Evolutionary conservation across 2,329 filamentous ascomycete genomes (phyloP).

Genomic region (Hypoxylon sp.): DNA sequence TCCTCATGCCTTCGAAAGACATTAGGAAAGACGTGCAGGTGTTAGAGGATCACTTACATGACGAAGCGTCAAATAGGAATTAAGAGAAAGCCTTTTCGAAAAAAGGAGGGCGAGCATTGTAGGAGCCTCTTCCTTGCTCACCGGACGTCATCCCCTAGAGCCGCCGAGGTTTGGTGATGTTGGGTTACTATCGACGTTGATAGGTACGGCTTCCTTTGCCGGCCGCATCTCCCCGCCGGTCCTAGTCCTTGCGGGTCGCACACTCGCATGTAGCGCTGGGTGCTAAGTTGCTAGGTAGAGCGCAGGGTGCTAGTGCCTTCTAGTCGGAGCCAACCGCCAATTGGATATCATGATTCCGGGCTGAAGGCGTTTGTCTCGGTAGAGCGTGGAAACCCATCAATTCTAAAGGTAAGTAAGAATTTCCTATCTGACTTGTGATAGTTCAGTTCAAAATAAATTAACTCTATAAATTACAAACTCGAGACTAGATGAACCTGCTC

Average conservation of each 20-base stretch:
- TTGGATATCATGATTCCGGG: constrained; percentile 19
- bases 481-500: neutral
- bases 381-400: neutral
- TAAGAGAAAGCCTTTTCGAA: constrained; percentile 10
- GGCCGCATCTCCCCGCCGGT: constrained; percentile 26
- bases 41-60: constrained; percentile 34
- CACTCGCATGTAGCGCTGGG: constrained; percentile 32
- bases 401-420: neutral
- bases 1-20: neutral
- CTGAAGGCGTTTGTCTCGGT: constrained; percentile 11
- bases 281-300: constrained; percentile 24
- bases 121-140: constrained; percentile 40
- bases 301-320: constrained; percentile 30
- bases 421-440: neutral
- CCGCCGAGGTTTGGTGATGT: constrained; percentile 39
- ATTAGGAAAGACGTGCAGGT: constrained; percentile 23
- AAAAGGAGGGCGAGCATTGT: constrained; percentile 25
- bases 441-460: neutral
- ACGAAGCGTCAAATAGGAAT: constrained; percentile 26
- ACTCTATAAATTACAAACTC: neutral
- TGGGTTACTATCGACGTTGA: constrained; percentile 32
- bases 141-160: constrained; percentile 37
- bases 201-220: constrained; percentile 42
- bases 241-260: constrained; percentile 37
- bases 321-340: constrained; percentile 22